phyloP scores from a whole-genome alignment of 768 basidiomycete genomes.

The Mycena leptocephala region DNA sequence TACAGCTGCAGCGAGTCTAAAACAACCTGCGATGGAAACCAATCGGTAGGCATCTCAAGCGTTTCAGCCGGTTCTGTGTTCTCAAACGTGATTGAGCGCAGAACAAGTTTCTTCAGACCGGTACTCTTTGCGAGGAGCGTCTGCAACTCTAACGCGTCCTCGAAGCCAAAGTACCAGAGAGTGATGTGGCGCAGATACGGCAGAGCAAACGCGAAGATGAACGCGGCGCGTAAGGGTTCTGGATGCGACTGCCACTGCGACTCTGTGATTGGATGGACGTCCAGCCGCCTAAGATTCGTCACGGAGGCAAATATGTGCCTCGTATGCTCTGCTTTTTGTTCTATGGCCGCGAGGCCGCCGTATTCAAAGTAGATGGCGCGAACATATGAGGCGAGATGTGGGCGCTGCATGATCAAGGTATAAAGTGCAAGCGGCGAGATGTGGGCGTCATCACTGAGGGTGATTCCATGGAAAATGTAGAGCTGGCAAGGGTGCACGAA shows the following conservation, averaged over 20 bases:
- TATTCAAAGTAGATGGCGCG: conserved; percentile 25
- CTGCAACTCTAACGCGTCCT: conserved; percentile 20
- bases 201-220: not conserved
- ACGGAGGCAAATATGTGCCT: conserved; percentile 9
- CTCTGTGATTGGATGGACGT: not conserved
- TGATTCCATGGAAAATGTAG: conserved; percentile 29
- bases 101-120: conserved; percentile 23
- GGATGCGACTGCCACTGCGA: not conserved
- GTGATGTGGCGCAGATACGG: conserved; percentile 25
- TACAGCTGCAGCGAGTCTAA: conserved; percentile 27
- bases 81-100: conserved; percentile 2
- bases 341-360: not conserved
- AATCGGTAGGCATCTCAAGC: not conserved
- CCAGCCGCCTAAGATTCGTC: conserved; percentile 15
- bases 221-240: not conserved
- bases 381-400: conserved; percentile 21
- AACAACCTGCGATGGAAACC: not conserved
- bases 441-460: conserved; percentile 13
- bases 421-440: not conserved
- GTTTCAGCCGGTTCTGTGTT: not conserved
- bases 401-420: not conserved
- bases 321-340: not conserved
- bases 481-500: conserved; percentile 30
- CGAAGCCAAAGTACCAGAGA: conserved; percentile 21
- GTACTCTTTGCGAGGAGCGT: not conserved